Base-by-base conservation (phyloP, 306 rosid genomes). In the Gastrolobium bilobum region DNA sequence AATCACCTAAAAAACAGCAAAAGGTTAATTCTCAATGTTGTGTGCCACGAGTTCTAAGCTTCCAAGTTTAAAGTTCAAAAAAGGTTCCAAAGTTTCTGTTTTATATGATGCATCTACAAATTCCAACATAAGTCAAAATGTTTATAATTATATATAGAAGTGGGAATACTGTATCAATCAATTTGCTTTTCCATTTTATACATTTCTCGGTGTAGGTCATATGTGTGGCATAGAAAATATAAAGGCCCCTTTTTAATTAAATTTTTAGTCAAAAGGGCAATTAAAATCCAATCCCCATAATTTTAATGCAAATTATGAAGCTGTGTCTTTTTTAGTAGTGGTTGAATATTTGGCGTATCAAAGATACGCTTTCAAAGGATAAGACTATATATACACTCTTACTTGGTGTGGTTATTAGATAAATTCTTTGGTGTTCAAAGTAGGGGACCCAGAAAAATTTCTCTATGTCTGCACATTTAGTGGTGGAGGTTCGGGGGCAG, bases 251-350 rank as follows among this genome's bases (percentile, higher is more conserved):
- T 44, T 6, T 44, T 6, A n/a, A 33, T n/a, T n/a, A 42, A 50
- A 20, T 3, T 15, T 42, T 76, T 52, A 20, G 73, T 52, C 68
- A 50, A 82, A 76, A 76, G 7, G 30, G 10, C 11, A 51, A 76
- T 34, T 31, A 46, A 14, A 67, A 66, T 48, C 10, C 37, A 65
- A 29, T 6, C 3, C 54, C 69, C 3, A 10, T 48, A 34, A 10
- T 50, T 40, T 38, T 31, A 13, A 64, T 34, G 62, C 40, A 38
- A 11, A 65, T 40, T 51, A 64, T 38, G 69, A 63, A 13, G 14
- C 43, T 46, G 6, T 46, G 6, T 59, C 13, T 71, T 26, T 62
- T 79, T 47, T 6, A 37, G 44, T 39, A 65, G 74, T 65, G 57
- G 44, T 50, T 48, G 42, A 76, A 47, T 9, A 64, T 52, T 60